Conservation (phyloP, 129 eudicot genomes). For the Arctium minus region DNA sequence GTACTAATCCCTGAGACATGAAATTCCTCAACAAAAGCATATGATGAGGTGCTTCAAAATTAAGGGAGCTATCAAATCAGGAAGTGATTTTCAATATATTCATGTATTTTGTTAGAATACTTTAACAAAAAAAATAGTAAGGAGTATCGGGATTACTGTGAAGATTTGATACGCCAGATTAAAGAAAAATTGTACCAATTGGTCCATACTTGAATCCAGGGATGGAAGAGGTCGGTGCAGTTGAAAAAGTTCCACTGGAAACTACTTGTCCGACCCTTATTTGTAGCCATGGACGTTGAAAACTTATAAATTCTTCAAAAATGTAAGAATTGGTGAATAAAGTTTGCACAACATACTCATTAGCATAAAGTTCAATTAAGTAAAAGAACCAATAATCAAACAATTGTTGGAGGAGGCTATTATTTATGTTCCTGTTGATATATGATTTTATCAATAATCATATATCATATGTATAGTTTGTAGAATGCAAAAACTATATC, state of each 20-base stretch:
- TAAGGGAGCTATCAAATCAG: background rate
- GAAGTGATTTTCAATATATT: background rate
- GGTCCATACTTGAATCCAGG: constrained; percentile 94
- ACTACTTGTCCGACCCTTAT: constrained; percentile 66
- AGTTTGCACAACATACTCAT: background rate
- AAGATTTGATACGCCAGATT: constrained; percentile 89
- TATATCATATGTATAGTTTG: background rate
- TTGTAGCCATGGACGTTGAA: constrained; percentile 46
- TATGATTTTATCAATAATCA: background rate
- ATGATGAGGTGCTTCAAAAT: constrained; percentile 87
- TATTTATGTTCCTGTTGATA: background rate
- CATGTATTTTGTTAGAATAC: background rate
- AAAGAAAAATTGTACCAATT: constrained; percentile 72
- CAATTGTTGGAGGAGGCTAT: background rate
- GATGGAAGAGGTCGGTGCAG: constrained; percentile 40
- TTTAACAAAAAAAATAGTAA: background rate
- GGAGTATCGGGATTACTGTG: constrained; percentile 55
- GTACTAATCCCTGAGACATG: constrained; percentile 93
- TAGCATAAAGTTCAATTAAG: background rate
- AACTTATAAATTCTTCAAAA: constrained; percentile 3
- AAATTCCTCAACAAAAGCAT: constrained; percentile 89
- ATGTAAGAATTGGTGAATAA: background rate
- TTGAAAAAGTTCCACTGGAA: constrained; percentile 64
- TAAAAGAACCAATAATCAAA: background rate
- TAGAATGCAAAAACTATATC: background rate